Evolutionary conservation across 2,329 filamentous ascomycete genomes (phyloP).

Genomic region (Balansia obtecta): DNA sequence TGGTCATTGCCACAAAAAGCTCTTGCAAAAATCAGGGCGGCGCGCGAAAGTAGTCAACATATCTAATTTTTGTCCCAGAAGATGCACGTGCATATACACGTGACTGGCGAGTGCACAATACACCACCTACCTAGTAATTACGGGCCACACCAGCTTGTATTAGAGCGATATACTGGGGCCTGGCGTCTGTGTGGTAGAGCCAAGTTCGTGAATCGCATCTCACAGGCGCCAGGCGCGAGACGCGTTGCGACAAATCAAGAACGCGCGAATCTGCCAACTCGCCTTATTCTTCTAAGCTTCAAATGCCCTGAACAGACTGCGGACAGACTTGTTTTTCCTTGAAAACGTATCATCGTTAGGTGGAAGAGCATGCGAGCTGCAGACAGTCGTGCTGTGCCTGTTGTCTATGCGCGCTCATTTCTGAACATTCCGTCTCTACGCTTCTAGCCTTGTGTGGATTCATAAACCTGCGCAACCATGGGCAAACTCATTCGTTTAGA

Average conservation of each 20-base stretch:
- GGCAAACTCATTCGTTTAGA: constrained; percentile 92
- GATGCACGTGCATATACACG: too few species aligned
- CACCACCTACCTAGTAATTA: too few species aligned
- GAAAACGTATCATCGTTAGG: background rate
- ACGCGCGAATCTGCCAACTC: background rate
- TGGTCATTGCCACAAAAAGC: too few species aligned
- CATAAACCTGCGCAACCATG: constrained; percentile 45
- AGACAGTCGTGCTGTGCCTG: background rate
- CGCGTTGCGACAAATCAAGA: background rate
- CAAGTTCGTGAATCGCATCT: background rate
- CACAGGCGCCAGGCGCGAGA: background rate
- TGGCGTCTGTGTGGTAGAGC: too few species aligned
- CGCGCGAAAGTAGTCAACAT: too few species aligned
- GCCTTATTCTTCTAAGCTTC: background rate
- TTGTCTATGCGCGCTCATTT: background rate
- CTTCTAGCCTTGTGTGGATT: background rate
- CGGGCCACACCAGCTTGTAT: too few species aligned
- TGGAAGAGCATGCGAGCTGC: background rate
- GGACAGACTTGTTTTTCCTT: background rate
- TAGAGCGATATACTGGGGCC: too few species aligned
- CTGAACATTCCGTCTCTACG: background rate
- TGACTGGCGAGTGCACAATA: too few species aligned
- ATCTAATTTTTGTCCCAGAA: too few species aligned
- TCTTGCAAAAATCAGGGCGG: too few species aligned
- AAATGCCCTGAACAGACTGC: background rate